A percentile compares a stretch with the other conserved stretches of the same genome.
Conservation (phyloP, 1,284 basidiomycete species). For the Prillingera fragicola region DNA sequence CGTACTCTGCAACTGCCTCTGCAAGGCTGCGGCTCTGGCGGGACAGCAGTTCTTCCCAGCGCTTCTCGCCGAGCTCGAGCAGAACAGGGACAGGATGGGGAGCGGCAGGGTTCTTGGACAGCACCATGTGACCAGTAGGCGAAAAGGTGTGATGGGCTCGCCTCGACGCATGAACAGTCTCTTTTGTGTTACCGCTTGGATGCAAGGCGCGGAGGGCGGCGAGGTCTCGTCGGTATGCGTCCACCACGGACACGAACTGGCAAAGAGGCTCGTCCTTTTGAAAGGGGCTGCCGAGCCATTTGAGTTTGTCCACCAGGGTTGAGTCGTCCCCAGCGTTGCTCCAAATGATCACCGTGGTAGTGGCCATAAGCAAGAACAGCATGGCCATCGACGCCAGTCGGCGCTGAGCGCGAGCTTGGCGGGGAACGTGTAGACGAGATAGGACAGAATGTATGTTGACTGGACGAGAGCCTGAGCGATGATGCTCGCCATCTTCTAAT, state of each 20-base stretch:
- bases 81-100: slow-evolving; percentile 72
- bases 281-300: no score
- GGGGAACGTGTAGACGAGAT: no score
- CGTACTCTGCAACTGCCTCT: slow-evolving; percentile 71
- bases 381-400: no score
- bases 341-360: no score
- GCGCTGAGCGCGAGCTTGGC: no score
- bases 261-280: no score
- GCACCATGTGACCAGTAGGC: slow-evolving; percentile 40
- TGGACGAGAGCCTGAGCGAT: no score
- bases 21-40: slow-evolving; percentile 68
- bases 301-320: no score
- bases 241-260: slow-evolving; percentile 37
- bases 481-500: no score
- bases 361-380: no score
- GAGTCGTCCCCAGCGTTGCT: no score
- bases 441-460: no score
- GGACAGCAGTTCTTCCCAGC: slow-evolving; percentile 60
- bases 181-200: slow-evolving; percentile 7
- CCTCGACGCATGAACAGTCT: slow-evolving; percentile 3
- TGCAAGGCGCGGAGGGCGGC: slow-evolving; percentile 22
- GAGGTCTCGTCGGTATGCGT: slow-evolving; percentile 40
- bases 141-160: slow-evolving; percentile 35
- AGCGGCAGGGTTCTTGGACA: slow-evolving; percentile 26
- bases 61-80: slow-evolving; percentile 67